Conservation (phyloP, 352 stramenopile genomes). For the Lagenidium sp. region DNA sequence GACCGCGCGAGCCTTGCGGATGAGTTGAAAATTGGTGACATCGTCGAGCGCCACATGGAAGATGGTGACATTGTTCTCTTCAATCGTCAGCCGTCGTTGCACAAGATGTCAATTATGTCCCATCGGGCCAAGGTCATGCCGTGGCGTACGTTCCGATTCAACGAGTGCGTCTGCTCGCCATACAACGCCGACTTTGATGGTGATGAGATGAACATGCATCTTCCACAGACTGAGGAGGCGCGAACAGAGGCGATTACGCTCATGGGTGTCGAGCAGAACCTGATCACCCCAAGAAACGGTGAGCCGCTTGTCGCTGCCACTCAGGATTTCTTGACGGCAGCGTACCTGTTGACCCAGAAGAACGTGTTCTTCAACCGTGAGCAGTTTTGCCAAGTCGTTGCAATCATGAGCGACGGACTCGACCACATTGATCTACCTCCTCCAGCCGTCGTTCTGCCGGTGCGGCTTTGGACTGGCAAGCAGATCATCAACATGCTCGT, state of each 20-base stretch:
- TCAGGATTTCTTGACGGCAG: slow-evolving; percentile 99
- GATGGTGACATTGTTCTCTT: slow-evolving; percentile 99
- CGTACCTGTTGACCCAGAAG: slow-evolving; percentile 97
- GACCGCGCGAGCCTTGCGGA: slow-evolving; percentile 91
- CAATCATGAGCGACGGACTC: slow-evolving; percentile 93
- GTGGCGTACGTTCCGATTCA: slow-evolving; percentile 99
- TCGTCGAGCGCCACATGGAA: slow-evolving; percentile 99
- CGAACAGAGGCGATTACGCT: slow-evolving; percentile 94
- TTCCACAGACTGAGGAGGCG: slow-evolving; percentile 99
- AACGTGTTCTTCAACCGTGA: slow-evolving; percentile 98
- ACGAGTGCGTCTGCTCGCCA: slow-evolving; percentile 98
- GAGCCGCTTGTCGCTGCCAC: slow-evolving; percentile 97
- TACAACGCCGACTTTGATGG: slow-evolving; percentile 99
- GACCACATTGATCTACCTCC: slow-evolving; percentile 91
- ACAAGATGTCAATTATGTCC: slow-evolving; percentile 99
- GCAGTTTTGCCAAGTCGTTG: slow-evolving; percentile 93
- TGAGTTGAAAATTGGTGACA: slow-evolving; percentile 94
- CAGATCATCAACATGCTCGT: slow-evolving; percentile 89
- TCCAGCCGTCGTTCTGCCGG: slow-evolving; percentile 59
- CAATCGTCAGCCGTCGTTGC: slow-evolving; percentile 99
- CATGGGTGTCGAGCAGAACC: slow-evolving; percentile 97
- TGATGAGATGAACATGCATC: slow-evolving; percentile 99
- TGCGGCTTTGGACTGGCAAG: slow-evolving; percentile 98
- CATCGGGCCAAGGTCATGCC: slow-evolving; percentile 91
- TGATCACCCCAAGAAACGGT: slow-evolving; percentile 97